A percentile compares a stretch with the other conserved stretches of the same genome.
Conservation (phyloP, 2,329 filamentous ascomycete genomes). For the Grosmannia huntii region DNA sequence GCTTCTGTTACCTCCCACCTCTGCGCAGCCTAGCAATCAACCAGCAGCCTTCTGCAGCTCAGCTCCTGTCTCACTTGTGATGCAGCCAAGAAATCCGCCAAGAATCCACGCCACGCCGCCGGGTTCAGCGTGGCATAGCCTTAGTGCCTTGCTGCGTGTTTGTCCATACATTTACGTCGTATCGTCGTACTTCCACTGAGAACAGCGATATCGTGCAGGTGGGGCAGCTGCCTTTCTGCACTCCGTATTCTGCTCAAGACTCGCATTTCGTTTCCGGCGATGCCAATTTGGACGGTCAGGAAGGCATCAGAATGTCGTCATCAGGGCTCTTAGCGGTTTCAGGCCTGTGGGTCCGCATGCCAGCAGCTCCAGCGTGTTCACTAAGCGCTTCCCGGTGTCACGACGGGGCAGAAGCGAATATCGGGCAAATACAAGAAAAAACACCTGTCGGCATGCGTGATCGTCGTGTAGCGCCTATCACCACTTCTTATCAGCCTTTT, state of each 20-base stretch:
- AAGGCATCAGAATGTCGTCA: constrained; percentile 4
- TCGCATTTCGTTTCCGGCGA: neutral
- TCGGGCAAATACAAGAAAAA: neutral
- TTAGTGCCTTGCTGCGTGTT: neutral
- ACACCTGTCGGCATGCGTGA: neutral
- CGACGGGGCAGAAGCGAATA: too few species aligned
- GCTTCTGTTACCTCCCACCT: too few species aligned
- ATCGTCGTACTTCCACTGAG: too few species aligned
- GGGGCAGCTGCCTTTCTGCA: neutral
- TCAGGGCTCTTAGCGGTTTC: constrained; percentile 1
- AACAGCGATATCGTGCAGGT: neutral
- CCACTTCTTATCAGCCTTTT: neutral
- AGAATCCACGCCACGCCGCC: neutral
- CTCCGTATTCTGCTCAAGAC: neutral
- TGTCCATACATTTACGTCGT: too few species aligned
- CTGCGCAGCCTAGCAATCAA: too few species aligned
- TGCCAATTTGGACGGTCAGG: neutral
- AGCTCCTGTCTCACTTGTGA: neutral
- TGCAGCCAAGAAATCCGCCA: neutral
- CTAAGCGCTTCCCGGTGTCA: neutral
- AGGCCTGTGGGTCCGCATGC: neutral
- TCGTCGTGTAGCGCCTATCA: neutral
- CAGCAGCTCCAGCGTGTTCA: neutral
- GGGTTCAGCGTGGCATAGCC: neutral
- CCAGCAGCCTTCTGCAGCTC: neutral